phyloP scores from a whole-genome alignment of 805 yeast species.

The Zygoascus ofunaensis region DNA sequence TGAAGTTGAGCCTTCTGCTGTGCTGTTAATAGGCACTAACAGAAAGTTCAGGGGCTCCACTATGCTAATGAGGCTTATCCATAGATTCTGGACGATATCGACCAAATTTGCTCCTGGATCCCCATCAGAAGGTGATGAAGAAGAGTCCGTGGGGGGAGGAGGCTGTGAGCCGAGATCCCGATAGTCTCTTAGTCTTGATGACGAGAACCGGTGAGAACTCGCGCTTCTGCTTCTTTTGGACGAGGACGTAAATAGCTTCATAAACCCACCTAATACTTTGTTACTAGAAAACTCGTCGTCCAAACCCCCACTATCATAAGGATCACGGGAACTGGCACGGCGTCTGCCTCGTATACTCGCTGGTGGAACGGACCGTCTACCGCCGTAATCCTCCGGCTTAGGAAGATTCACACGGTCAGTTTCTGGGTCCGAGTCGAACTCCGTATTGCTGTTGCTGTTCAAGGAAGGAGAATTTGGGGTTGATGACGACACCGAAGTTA shows the following conservation, averaged over 20 bases:
- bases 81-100: background rate
- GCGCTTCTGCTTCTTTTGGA: background rate
- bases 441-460: background rate
- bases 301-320: background rate
- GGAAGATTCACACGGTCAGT: constrained; percentile 1
- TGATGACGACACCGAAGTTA: background rate
- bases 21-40: constrained; percentile 7
- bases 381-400: constrained; percentile 2
- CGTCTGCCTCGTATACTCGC: background rate
- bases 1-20: constrained; percentile 4
- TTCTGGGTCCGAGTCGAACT: background rate
- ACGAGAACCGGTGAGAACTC: background rate
- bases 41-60: constrained; percentile 8
- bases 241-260: background rate
- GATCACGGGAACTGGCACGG: constrained; percentile 1
- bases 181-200: background rate
- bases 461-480: background rate
- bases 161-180: background rate
- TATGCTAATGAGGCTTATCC: constrained; percentile 5
- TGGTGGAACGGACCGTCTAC: background rate
- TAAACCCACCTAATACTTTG: background rate
- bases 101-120: too few species aligned
- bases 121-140: too few species aligned
- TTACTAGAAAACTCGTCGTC: background rate
- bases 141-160: background rate